Conservation (phyloP, 257 asterid species). For the Solanum phureja region DNA sequence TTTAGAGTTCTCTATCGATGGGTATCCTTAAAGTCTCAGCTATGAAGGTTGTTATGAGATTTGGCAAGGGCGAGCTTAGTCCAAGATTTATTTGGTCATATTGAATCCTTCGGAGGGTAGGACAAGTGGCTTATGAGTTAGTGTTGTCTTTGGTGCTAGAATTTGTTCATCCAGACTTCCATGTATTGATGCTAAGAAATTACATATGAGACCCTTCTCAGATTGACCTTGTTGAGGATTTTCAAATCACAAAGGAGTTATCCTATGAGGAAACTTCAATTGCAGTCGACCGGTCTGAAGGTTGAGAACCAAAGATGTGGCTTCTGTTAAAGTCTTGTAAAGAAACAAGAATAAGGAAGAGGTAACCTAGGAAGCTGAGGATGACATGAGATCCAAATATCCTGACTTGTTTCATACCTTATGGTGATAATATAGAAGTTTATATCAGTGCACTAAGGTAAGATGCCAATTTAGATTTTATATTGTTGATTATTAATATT, state of each 20-base stretch:
- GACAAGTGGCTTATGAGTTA: too few species aligned
- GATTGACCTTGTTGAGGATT: not conserved
- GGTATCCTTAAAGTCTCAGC: too few species aligned
- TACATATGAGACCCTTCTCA: not conserved
- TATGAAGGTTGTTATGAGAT: too few species aligned
- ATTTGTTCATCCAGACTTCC: too few species aligned
- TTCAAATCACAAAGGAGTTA: not conserved
- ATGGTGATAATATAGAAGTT: too few species aligned
- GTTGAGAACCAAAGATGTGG: not conserved
- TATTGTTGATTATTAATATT: not conserved
- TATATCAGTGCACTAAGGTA: not conserved
- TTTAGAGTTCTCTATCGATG: too few species aligned
- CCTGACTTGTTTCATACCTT: not conserved
- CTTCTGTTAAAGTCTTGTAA: too few species aligned
- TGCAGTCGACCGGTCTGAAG: fast-evolving
- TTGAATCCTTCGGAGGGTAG: too few species aligned
- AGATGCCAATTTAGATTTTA: not conserved
- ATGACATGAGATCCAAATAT: not conserved
- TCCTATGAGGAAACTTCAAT: not conserved
- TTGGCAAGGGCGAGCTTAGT: too few species aligned
- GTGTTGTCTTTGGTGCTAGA: too few species aligned
- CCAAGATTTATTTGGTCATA: too few species aligned
- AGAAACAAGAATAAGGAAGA: not conserved
- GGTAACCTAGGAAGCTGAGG: not conserved
- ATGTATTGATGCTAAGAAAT: not conserved